Evolutionary conservation across 2,329 filamentous ascomycete species (phyloP).

Genomic region (Aspergillus sp.): DNA sequence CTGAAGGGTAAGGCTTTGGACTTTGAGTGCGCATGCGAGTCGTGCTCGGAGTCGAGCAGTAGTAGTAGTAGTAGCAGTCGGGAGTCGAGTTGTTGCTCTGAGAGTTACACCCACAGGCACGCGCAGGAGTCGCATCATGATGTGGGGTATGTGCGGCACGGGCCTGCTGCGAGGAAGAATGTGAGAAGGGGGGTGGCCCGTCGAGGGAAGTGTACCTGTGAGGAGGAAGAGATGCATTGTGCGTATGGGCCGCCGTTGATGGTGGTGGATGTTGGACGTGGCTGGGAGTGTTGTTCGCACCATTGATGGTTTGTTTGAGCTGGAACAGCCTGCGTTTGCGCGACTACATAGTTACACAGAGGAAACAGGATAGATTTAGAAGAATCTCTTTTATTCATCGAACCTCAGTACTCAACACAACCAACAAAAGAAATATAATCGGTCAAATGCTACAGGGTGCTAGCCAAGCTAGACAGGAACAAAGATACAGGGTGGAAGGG

Average conservation of each 20-base stretch:
- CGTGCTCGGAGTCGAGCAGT: neutral
- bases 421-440: constrained; percentile 28
- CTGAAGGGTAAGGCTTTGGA: neutral
- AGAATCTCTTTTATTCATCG: constrained; percentile 17
- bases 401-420: constrained; percentile 17
- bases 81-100: neutral
- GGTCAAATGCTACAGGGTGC: constrained; percentile 38
- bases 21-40: neutral
- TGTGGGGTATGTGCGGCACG: neutral
- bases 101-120: neutral
- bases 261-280: neutral
- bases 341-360: too few relatives aligned
- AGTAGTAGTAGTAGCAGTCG: neutral
- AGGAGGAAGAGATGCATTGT: neutral
- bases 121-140: neutral
- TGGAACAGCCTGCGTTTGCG: neutral
- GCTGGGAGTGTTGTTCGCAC: neutral
- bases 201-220: neutral
- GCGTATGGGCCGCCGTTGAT: neutral
- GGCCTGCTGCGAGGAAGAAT: neutral
- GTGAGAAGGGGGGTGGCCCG: neutral
- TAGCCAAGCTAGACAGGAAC: constrained; percentile 34
- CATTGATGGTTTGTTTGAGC: neutral
- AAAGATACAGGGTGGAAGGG: constrained; percentile 19
- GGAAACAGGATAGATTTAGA: neutral